Base-by-base conservation (phyloP, 2,329 filamentous ascomycete genomes). In the Hymenoscyphus repandus region DNA sequence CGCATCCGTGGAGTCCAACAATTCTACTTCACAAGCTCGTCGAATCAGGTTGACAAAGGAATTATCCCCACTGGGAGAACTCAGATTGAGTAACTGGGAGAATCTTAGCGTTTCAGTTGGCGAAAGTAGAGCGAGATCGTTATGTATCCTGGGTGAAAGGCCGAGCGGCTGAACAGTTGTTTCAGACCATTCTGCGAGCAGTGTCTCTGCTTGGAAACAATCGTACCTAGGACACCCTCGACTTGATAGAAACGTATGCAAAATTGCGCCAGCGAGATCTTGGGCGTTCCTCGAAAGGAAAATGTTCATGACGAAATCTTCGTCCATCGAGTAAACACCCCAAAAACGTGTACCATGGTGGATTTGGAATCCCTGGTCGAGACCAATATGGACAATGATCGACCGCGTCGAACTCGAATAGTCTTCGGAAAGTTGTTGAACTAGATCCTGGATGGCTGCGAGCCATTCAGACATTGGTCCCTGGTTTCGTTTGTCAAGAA, bases 101-200 rank as follows among this genome's bases (percentile, higher is more conserved):
- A 60, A 56, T 15, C 47, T 52, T 2, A 60, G 40, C 2, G 54
- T 39, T 49, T 60, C 58, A 3, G 40, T 40, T 0, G 72, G 72
- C 4, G 72, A 71, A 3, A 74, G 60, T 17, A 56, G 57, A 37
- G 71, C 66, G 31, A 74, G 66, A 56, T 75, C 72, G 27, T 70
- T 64, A 17, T 69, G 58, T 10, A 74, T 47, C 12, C 72, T 68
- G 13, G 69, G 62, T 5, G 69, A 62, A 7, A 64, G 46, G 39
- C 42, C 15, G 42, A 53, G 56, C 10, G 40, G 42, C 15, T 36
- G n/a, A 10, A 61, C 61, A 13, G 66, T 36, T 46, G 63, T 60
- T 9, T 65, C 59, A 2, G 63, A 66, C 65, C 65, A 69, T n/a
- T 60, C 58, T 1, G 68, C 67, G 38, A 73, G 59, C 10, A 62